Evolutionary conservation across 2,329 filamentous ascomycete species (phyloP).

Genomic region (Fusarium gaditjirri): DNA sequence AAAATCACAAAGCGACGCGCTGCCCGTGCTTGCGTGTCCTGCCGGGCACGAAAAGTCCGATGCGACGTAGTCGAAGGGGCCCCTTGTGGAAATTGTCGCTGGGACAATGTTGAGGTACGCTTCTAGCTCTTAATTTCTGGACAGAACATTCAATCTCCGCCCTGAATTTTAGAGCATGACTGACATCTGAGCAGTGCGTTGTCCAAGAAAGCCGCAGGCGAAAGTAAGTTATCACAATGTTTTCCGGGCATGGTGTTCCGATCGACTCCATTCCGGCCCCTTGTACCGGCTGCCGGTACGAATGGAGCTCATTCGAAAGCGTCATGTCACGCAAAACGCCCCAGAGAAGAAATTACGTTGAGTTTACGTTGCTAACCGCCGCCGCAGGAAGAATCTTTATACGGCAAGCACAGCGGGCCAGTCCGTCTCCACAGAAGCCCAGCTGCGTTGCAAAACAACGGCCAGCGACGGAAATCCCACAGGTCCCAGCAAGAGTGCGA

Average conservation of each 20-base stretch:
- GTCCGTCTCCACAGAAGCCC: conserved; percentile 57
- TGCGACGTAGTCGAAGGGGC: conserved; percentile 93
- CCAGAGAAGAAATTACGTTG: neutral
- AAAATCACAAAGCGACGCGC: conserved; percentile 81
- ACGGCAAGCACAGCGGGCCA: conserved; percentile 52
- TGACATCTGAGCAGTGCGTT: conserved; percentile 61
- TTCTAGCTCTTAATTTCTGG: conserved; percentile 7
- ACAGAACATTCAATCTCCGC: conserved; percentile 8
- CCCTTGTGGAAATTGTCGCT: conserved; percentile 87
- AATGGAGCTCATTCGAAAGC: conserved; percentile 21
- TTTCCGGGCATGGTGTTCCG: conserved; percentile 17
- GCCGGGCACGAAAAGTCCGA: conserved; percentile 87
- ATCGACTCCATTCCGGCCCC: conserved; percentile 11
- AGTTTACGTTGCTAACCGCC: conserved; percentile 39
- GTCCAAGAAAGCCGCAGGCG: conserved; percentile 85
- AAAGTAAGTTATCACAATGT: conserved; percentile 70
- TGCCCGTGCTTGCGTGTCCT: conserved; percentile 91
- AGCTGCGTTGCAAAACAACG: conserved; percentile 53
- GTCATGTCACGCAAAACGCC: conserved; percentile 30
- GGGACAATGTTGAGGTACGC: conserved; percentile 75
- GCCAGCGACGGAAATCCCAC: conserved; percentile 42
- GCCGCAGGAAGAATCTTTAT: conserved; percentile 57
- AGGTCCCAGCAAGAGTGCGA: conserved; percentile 13
- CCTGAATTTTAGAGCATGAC: conserved; percentile 21
- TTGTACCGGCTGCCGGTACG: conserved; percentile 3